Conservation (phyloP, 345 rosid species). For the Odontarrhena argentea region DNA sequence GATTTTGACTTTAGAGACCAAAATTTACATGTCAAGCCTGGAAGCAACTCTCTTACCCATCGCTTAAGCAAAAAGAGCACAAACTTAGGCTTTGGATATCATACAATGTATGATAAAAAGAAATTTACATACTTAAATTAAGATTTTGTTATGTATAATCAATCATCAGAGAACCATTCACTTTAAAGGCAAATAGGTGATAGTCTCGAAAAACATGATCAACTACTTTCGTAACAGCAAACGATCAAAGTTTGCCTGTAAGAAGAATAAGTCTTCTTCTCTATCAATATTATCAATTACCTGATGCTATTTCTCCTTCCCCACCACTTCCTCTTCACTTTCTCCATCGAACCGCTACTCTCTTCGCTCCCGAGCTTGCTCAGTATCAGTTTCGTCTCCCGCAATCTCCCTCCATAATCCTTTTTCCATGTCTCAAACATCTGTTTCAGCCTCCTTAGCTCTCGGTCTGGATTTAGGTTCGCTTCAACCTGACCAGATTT, state of each 20-base stretch:
- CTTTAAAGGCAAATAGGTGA: slow-evolving; percentile 14
- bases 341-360: slow-evolving; percentile 65
- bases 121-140: slow-evolving; percentile 30
- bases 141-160: slow-evolving; percentile 26
- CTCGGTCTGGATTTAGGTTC: slow-evolving; percentile 84
- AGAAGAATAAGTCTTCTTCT: slow-evolving; percentile 27
- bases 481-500: slow-evolving; percentile 97
- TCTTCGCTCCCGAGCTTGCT: slow-evolving; percentile 86
- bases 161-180: slow-evolving; percentile 14
- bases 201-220: slow-evolving; percentile 18
- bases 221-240: slow-evolving; percentile 35
- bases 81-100: slow-evolving; percentile 18
- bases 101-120: background rate
- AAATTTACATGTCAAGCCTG: slow-evolving; percentile 11
- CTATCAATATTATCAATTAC: slow-evolving; percentile 42
- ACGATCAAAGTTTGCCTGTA: slow-evolving; percentile 40
- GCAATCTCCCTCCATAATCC: slow-evolving; percentile 75
- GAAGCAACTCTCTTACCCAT: slow-evolving; percentile 12
- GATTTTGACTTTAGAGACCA: too few species aligned
- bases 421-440: slow-evolving; percentile 99
- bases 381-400: slow-evolving; percentile 85
- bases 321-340: slow-evolving; percentile 92
- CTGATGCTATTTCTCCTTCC: slow-evolving; percentile 91
- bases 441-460: slow-evolving; percentile 85
- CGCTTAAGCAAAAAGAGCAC: slow-evolving; percentile 3